Percentiles rank a stretch among this genome's conserved stretches.
Conservation (phyloP, 352 stramenopile species). For the Phytophthora idaei region DNA sequence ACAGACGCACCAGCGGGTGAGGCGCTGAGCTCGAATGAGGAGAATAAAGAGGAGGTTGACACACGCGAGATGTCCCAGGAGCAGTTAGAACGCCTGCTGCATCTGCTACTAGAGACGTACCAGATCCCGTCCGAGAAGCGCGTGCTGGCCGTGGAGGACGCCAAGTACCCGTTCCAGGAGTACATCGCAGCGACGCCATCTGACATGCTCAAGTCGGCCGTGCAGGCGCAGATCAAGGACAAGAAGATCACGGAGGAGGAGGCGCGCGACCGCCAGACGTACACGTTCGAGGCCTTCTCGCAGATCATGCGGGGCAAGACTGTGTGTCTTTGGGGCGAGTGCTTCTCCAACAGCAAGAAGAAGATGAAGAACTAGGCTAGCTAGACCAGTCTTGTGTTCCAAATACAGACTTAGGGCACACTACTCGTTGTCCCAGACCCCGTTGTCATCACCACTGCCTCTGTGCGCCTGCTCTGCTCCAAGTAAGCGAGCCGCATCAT, state of each 20-base stretch:
- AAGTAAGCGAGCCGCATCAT: conserved; percentile 76
- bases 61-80: conserved; percentile 59
- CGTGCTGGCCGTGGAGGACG: conserved; percentile 66
- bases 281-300: conserved; percentile 81
- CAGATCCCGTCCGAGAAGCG: conserved; percentile 88
- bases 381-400: background rate
- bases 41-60: conserved; percentile 31
- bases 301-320: conserved; percentile 82
- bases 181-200: conserved; percentile 52
- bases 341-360: conserved; percentile 84
- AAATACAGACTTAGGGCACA: conserved; percentile 16
- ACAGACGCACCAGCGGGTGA: conserved; percentile 42
- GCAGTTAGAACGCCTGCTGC: conserved; percentile 67
- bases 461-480: conserved; percentile 29
- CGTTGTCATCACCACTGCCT: background rate
- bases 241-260: conserved; percentile 65
- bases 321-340: conserved; percentile 87
- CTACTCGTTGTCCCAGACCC: background rate
- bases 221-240: conserved; percentile 46
- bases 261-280: conserved; percentile 49
- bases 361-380: conserved; percentile 77
- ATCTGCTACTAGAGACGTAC: conserved; percentile 76
- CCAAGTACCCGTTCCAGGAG: conserved; percentile 81
- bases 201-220: conserved; percentile 47
- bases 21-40: conserved; percentile 26